Evolutionary conservation across 139 green algal genomes (phyloP), one percentile per base, ranked within the genome.

Genomic region (Edaphochlamys debaryana): DNA sequence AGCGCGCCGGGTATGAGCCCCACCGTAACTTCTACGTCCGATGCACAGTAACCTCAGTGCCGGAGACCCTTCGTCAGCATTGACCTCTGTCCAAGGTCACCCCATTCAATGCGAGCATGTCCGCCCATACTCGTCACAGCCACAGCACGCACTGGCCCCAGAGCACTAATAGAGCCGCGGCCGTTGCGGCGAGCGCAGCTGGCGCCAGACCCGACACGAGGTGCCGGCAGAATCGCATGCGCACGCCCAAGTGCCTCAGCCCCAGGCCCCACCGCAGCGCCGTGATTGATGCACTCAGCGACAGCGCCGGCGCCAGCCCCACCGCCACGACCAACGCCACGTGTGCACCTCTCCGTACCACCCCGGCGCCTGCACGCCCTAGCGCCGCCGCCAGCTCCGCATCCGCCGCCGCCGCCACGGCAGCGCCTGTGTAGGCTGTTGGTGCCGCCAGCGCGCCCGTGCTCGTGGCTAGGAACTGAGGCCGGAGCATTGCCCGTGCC

Each of bases 221-320:
- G 62, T 82, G 20, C n/a, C 41, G 34, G 62, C 76, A 73, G 76
- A 22, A 82, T 5, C 45, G 63, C 63, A 82, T 2, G 56, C 42
- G n/a, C 45, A 82, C 76, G 30, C 76, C 76, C 42, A 74, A 32
- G 1, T 52, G 19, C 32, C 41, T 8, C 38, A 81, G 75, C 17
- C 75, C 75, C 60, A 81, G 62, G 30, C 75, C 75, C 75, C 75
- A 81, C 11, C 75, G 60, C 41, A 81, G 40, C 60, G 75, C 75
- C 40, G 60, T 71, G 42, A 81, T 32, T 2, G 40, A 63, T 30
- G 60, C 75, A n/a, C 40, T 81, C 60, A 81, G 41, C 40, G 60
- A 63, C 42, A 81, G 62, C 38, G 60, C 75, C 19, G 75, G 75
- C 2, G 75, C 75, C n/a, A 81, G 13, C 36, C 27, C 54, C 15